phyloP scores from a whole-genome alignment of 164 flowering plant species.

The Platanus orientalis region DNA sequence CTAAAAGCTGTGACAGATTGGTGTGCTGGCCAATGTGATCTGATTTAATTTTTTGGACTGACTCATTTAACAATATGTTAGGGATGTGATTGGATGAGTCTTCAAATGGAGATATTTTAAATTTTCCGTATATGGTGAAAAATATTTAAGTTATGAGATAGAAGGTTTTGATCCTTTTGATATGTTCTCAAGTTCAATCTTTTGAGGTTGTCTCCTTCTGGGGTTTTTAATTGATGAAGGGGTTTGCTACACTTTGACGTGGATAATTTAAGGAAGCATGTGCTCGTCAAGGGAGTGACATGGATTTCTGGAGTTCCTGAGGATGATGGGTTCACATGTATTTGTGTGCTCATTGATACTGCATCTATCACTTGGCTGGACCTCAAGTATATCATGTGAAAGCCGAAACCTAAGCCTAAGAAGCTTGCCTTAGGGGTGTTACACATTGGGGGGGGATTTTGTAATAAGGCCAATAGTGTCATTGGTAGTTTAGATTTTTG shows the following conservation, averaged over 20 bases:
- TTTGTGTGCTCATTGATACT: slow-evolving; percentile 80
- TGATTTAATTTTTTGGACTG: slow-evolving; percentile 28
- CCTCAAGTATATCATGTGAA: too few species aligned
- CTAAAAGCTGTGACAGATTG: too few species aligned
- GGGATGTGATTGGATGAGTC: slow-evolving; percentile 34
- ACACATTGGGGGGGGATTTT: too few species aligned
- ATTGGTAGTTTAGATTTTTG: too few species aligned
- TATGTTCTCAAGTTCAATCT: neutral
- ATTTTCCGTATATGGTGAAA: slow-evolving; percentile 66
- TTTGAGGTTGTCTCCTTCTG: neutral
- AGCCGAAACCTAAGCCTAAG: too few species aligned
- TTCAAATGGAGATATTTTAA: slow-evolving; percentile 54
- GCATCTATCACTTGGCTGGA: too few species aligned
- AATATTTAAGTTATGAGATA: slow-evolving; percentile 36
- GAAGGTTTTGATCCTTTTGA: neutral
- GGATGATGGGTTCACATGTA: slow-evolving; percentile 46
- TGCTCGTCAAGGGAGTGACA: slow-evolving; percentile 48
- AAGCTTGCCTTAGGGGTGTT: too few species aligned
- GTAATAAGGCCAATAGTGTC: too few species aligned
- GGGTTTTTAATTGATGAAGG: slow-evolving; percentile 23
- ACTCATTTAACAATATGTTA: slow-evolving; percentile 54
- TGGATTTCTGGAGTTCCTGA: slow-evolving; percentile 52
- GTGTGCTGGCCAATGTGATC: too few species aligned
- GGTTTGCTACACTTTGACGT: slow-evolving; percentile 52
- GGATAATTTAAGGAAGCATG: slow-evolving; percentile 59